A percentile compares a stretch with the other conserved stretches of the same genome.
phyloP scores from a whole-genome alignment of 371 early-diverging fungal genomes.

The Mortierella sp. region DNA sequence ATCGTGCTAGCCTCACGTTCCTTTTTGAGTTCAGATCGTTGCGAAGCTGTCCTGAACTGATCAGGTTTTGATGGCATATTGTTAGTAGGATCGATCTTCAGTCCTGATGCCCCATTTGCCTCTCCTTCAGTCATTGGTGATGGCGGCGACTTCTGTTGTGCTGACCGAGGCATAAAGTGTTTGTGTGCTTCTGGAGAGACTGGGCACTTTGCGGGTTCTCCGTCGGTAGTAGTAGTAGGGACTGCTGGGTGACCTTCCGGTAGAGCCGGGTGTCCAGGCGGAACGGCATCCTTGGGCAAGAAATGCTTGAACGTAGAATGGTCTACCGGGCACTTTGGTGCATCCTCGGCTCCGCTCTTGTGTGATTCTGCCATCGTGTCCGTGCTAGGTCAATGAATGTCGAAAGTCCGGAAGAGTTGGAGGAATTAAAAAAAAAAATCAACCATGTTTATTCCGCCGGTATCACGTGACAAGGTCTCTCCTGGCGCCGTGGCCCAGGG shows the following conservation, averaged over 20 bases:
- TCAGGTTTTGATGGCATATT: conserved; percentile 81
- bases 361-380: conserved; percentile 29
- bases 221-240: conserved; percentile 20
- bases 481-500: too few species aligned
- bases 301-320: conserved; percentile 68
- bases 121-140: conserved; percentile 56
- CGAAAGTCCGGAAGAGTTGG: too few species aligned
- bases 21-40: conserved; percentile 64
- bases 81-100: conserved; percentile 75
- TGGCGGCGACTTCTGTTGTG: conserved; percentile 12
- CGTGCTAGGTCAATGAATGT: neutral
- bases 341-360: conserved; percentile 10
- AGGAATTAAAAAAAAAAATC: too few species aligned
- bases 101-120: neutral
- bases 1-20: conserved; percentile 80
- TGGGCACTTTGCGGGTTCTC: conserved; percentile 47
- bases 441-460: too few species aligned
- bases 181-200: conserved; percentile 53
- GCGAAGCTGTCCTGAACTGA: conserved; percentile 70
- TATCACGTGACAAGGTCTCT: too few species aligned
- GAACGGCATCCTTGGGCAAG: conserved; percentile 39
- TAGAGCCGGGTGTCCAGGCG: conserved; percentile 13
- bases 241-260: conserved; percentile 52
- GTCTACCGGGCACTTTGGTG: conserved; percentile 64
- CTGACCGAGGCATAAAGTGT: conserved; percentile 36